phyloP scores from a whole-genome alignment of 371 early-diverging fungal species.

The Mucor racemosus region DNA sequence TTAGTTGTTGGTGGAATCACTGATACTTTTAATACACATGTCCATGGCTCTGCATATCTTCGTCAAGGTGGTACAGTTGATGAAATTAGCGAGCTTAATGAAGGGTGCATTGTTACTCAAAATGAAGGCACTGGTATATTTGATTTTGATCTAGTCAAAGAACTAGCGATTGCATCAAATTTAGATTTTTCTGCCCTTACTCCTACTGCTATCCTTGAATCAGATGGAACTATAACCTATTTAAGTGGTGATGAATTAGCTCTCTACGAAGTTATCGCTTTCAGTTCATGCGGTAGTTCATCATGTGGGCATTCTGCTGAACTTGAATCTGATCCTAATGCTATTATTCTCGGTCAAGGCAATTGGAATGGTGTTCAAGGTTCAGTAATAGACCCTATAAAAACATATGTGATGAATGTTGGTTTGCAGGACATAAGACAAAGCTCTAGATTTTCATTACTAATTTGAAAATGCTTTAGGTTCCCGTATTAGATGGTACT shows the following conservation, averaged over 20 bases:
- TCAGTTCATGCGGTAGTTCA: not conserved
- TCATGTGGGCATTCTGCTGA: not conserved
- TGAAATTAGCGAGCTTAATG: not conserved
- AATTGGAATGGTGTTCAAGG: constrained; percentile 29
- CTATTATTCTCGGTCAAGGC: constrained; percentile 18
- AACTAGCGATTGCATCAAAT: not conserved
- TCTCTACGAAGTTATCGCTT: not conserved
- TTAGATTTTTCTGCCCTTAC: not conserved
- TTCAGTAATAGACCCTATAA: not conserved
- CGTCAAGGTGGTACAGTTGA: not conserved
- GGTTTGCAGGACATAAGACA: no score
- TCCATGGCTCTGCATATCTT: constrained; percentile 12
- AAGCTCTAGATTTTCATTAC: no score
- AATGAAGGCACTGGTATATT: constrained; percentile 3
- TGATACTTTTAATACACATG: not conserved
- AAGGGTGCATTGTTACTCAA: not conserved
- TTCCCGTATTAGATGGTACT: constrained; percentile 16
- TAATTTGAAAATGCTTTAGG: constrained; percentile 16
- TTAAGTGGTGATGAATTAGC: not conserved
- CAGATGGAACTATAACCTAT: not conserved
- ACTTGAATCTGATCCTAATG: not conserved
- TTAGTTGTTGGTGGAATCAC: constrained; percentile 10
- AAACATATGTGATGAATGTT: constrained; percentile 28
- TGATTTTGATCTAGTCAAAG: not conserved
- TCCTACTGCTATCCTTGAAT: not conserved